A percentile compares a stretch with the other conserved stretches of the same genome.
These are phyloP conservation scores for Parastagonospora nodorum DNA, from an alignment of 2,329 filamentous ascomycete species.

Conservation along the genomic window DNA sequence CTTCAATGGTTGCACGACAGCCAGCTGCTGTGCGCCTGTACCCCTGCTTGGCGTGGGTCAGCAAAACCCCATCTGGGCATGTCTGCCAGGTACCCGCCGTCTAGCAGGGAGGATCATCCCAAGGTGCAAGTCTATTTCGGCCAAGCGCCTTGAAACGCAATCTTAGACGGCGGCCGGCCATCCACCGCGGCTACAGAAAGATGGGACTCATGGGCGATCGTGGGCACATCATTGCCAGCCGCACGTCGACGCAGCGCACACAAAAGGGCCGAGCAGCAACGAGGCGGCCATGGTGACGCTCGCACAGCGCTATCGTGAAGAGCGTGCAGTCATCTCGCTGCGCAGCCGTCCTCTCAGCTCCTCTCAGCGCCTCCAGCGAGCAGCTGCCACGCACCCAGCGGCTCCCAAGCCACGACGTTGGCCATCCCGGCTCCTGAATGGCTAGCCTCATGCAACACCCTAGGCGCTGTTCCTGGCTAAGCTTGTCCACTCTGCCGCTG, in stretches of 20 bases:
- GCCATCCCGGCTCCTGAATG: slow-evolving; percentile 25
- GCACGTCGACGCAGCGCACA: background rate
- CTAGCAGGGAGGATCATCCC: slow-evolving; percentile 41
- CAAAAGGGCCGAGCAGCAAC: background rate
- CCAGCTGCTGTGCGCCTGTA: slow-evolving; percentile 3
- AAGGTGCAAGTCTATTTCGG: slow-evolving; percentile 36
- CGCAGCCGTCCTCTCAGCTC: slow-evolving; percentile 47
- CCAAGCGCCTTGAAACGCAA: slow-evolving; percentile 42
- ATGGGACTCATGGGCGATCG: slow-evolving; percentile 1
- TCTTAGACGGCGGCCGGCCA: slow-evolving; percentile 19
- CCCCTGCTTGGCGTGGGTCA: slow-evolving; percentile 6
- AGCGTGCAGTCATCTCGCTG: no score
- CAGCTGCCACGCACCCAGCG: slow-evolving; percentile 53
- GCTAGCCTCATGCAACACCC: slow-evolving; percentile 22
- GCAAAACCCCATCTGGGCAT: slow-evolving; percentile 16
- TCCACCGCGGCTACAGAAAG: slow-evolving; percentile 16
- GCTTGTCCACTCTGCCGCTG: slow-evolving; percentile 14
- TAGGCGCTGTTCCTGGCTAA: slow-evolving; percentile 28
- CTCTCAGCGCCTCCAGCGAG: slow-evolving; percentile 67
- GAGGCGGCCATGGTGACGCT: slow-evolving; percentile 6
- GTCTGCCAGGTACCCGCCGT: slow-evolving; percentile 37
- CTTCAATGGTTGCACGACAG: background rate
- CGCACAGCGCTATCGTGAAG: background rate
- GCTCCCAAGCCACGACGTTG: slow-evolving; percentile 19
- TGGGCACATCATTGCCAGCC: background rate